phyloP scores from a whole-genome alignment of 768 basidiomycete species.

The Russula lepida region DNA sequence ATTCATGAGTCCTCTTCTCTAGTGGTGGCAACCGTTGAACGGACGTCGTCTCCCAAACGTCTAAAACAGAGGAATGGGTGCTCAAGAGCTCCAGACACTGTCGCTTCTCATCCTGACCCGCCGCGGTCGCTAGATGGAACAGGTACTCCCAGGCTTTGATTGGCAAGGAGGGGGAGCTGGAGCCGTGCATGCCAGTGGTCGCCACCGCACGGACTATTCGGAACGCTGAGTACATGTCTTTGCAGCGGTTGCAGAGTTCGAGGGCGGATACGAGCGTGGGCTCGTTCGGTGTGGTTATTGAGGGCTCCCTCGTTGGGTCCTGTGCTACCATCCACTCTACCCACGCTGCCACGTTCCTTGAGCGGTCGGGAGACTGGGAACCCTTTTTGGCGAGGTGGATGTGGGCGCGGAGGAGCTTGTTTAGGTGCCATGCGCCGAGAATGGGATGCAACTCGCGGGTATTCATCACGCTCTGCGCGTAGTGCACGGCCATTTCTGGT shows the following conservation, averaged over 20 bases:
- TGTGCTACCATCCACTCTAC: conserved; percentile 9
- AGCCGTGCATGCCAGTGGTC: background rate
- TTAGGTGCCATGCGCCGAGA: background rate
- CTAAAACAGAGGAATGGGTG: background rate
- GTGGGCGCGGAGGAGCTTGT: background rate
- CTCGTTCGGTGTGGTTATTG: background rate
- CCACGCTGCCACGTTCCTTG: conserved; percentile 5
- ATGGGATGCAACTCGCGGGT: conserved; percentile 17
- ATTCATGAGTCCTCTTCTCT: conserved; percentile 14
- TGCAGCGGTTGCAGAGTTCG: conserved; percentile 7
- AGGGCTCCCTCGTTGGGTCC: background rate
- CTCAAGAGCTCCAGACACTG: conserved; percentile 14
- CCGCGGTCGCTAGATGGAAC: conserved; percentile 9
- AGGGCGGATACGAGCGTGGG: background rate
- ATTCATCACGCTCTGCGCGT: conserved; percentile 52
- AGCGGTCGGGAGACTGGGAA: background rate
- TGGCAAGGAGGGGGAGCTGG: background rate
- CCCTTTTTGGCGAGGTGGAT: background rate
- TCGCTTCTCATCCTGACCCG: background rate
- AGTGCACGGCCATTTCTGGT: conserved; percentile 42
- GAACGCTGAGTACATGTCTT: conserved; percentile 2
- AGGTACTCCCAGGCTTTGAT: conserved; percentile 4
- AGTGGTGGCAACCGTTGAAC: background rate
- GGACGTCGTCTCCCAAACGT: background rate
- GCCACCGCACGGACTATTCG: background rate